Evolutionary conservation across 1,284 basidiomycete genomes (phyloP).

Genomic region (Salmacisia buchloeana): DNA sequence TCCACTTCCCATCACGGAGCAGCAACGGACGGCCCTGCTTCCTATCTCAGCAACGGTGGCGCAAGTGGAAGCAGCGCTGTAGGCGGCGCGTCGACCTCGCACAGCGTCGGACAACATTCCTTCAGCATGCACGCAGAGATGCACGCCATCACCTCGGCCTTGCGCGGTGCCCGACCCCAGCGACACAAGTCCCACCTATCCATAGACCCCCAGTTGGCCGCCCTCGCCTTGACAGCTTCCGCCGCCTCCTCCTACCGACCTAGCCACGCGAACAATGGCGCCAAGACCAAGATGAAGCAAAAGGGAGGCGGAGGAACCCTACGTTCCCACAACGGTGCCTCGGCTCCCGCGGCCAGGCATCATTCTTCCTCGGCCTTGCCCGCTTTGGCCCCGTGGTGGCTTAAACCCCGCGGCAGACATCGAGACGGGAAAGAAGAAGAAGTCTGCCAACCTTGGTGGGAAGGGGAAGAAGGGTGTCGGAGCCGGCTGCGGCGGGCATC

Average conservation of each 20-base stretch:
- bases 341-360: neutral
- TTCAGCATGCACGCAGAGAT: slow-evolving; percentile 27
- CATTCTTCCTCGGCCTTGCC: slow-evolving; percentile 13
- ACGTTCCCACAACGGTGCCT: neutral
- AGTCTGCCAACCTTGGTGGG: slow-evolving; percentile 10
- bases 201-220: slow-evolving; percentile 10
- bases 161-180: slow-evolving; percentile 19
- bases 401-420: slow-evolving; percentile 25
- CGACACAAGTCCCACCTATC: slow-evolving; percentile 12
- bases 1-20: neutral
- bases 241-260: neutral
- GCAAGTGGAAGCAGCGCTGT: neutral
- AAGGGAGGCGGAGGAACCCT: no score
- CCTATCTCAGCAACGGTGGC: neutral
- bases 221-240: slow-evolving; percentile 1
- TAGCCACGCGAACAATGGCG: neutral
- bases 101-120: slow-evolving; percentile 12
- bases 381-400: slow-evolving; percentile 20
- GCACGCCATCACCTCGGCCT: slow-evolving; percentile 17
- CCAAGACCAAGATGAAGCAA: slow-evolving; percentile 21
- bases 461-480: slow-evolving; percentile 4
- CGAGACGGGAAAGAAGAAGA: slow-evolving; percentile 22
- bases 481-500: neutral
- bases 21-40: neutral
- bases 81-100: neutral